Base-by-base conservation (phyloP, 2,329 filamentous ascomycete genomes). In the Ophiostoma australiae region DNA sequence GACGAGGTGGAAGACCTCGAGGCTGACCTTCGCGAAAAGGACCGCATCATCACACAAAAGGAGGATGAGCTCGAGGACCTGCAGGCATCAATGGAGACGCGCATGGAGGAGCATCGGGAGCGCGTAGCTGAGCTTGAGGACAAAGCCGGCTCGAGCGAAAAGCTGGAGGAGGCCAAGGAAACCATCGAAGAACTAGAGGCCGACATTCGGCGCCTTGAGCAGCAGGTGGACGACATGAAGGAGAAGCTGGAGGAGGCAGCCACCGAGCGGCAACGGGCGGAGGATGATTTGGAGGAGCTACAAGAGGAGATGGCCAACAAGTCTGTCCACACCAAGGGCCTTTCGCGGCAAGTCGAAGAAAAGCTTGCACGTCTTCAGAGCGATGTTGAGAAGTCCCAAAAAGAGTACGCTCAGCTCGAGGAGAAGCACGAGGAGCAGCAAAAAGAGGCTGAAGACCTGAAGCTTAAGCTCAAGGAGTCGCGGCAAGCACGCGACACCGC, bases 281-380 rank as follows among this genome's bases (percentile, higher is more conserved):
- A 89, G 75, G 80, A 80, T 7, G 84, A 90, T 72, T 80, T 90
- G 20, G 84, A 89, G 75, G 87, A 90, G 76, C 82, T 93, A 33
- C 90, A 91, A 73, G 90, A 92, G 70, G 91, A 93, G 76, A 87
- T 93, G 85, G 86, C 90, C 31, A 90, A 94, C 79, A 93, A 93
- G 75, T 94, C 91, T 0, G 85, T 93, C 52, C 87, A 88, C 70
- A 91, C 90, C 15, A 93, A 91, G 77, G 90, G 90, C 1, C 83
- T 92, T 10, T 91, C 88, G 69, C 86, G 90, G 41, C 91, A 94
- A 79, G 84, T 92, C 23, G 90, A 94, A 76, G 90, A 92, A 74
- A 92, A 89, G 78, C 81, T 88, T 10, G 81, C 83, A 69, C 87
- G 87, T 41, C 80, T 94, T 11, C 90, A 93, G 75, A 82, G 86